Conservation (phyloP, 2,329 filamentous ascomycete species). For the Clonostachys rhizophaga region DNA sequence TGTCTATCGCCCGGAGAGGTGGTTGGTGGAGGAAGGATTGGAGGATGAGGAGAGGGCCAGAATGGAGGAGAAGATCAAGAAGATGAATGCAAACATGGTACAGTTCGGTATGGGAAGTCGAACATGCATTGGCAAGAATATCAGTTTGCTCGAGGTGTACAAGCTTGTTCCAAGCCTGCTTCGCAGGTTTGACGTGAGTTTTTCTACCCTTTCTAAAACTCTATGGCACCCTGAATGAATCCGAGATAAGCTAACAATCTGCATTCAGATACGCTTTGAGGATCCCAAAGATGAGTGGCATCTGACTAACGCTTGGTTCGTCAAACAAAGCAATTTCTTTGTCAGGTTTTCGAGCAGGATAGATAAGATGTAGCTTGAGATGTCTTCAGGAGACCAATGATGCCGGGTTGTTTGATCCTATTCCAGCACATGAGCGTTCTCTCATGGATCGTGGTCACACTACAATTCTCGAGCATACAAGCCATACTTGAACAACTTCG, state of each 20-base stretch:
- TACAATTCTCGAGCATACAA: too few relatives aligned
- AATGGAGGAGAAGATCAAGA: constrained; percentile 46
- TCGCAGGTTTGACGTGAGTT: constrained; percentile 54
- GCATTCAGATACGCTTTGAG: constrained; percentile 43
- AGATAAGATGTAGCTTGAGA: too few relatives aligned
- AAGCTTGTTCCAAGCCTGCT: constrained; percentile 58
- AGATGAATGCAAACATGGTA: constrained; percentile 67
- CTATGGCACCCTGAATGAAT: background rate
- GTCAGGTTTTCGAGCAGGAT: constrained; percentile 33
- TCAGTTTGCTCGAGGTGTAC: constrained; percentile 58
- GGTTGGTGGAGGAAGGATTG: constrained; percentile 40
- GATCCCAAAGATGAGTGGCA: constrained; percentile 52
- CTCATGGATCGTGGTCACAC: too few relatives aligned
- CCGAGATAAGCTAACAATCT: background rate
- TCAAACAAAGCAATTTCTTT: constrained; percentile 54
- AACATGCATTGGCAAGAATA: constrained; percentile 68
- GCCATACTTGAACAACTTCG: too few relatives aligned
- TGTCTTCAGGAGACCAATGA: too few relatives aligned
- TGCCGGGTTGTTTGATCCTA: too few relatives aligned
- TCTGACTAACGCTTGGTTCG: constrained; percentile 58
- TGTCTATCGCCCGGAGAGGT: constrained; percentile 63
- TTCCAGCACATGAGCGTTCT: too few relatives aligned
- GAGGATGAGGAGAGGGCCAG: constrained; percentile 14
- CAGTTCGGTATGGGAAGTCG: constrained; percentile 69
- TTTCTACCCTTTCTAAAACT: too few relatives aligned